Evolutionary conservation across 2,329 filamentous ascomycete genomes (phyloP).

Genomic region (Alternaria sp.): DNA sequence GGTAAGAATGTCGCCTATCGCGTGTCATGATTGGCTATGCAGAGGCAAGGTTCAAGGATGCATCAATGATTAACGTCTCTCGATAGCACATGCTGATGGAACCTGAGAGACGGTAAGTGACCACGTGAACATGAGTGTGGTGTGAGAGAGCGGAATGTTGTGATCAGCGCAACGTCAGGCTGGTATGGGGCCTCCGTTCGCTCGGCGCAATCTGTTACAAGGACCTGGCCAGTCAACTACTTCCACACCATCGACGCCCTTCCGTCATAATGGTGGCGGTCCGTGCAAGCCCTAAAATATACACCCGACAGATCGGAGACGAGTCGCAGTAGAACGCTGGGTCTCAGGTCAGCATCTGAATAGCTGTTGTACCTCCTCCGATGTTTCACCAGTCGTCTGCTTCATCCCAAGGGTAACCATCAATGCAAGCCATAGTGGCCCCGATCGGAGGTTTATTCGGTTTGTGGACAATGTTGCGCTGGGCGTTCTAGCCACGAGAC

Average conservation of each 20-base stretch:
- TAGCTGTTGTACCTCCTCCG: conserved; percentile 16
- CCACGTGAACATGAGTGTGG: conserved; percentile 20
- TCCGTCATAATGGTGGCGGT: conserved; percentile 25
- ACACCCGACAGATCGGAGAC: conserved; percentile 35
- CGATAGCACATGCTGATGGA: conserved; percentile 40
- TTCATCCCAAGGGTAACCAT: conserved; percentile 26
- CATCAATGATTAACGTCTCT: conserved; percentile 22
- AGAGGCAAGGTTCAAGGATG: conserved; percentile 9
- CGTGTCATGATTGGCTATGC: conserved; percentile 37
- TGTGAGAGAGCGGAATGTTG: conserved; percentile 20
- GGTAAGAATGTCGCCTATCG: conserved; percentile 31
- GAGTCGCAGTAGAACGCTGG: conserved; percentile 33
- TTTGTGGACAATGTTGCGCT: conserved; percentile 22
- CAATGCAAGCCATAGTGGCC: conserved; percentile 26
- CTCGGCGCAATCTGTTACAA: conserved; percentile 10
- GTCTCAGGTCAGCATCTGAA: conserved; percentile 31
- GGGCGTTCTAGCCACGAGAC: conserved; percentile 10
- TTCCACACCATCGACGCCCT: conserved; percentile 11
- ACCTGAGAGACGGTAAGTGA: conserved; percentile 28
- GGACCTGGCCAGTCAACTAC: conserved; percentile 14
- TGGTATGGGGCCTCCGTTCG: conserved; percentile 16
- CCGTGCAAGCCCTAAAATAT: conserved; percentile 15
- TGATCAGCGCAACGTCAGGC: conserved; percentile 33
- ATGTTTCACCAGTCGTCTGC: conserved; percentile 22
- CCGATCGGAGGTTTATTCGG: conserved; percentile 25